Conservation (phyloP, 2,329 filamentous ascomycete species). For the Fragosphaeria purpurea region DNA sequence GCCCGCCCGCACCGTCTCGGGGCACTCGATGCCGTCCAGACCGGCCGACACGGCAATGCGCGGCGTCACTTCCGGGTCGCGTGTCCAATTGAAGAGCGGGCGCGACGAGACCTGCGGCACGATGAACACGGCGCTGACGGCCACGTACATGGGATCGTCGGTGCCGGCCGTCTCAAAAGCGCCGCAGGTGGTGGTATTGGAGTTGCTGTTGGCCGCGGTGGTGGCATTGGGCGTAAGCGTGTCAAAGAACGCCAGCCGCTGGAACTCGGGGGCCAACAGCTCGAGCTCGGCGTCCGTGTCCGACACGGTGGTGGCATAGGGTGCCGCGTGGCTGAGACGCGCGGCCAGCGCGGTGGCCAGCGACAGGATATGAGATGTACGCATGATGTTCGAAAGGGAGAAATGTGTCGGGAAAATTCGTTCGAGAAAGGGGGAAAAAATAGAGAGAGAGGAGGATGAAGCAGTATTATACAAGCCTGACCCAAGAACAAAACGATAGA, state of each 20-base stretch:
- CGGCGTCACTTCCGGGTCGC: constrained; percentile 4
- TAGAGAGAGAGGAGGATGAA: not conserved
- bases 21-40: constrained; percentile 7
- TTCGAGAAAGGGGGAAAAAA: not conserved
- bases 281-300: not conserved
- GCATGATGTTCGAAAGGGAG: not conserved
- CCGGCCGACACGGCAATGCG: constrained; percentile 8
- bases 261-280: not conserved
- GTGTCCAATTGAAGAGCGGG: constrained; percentile 3
- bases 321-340: not conserved
- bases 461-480: not conserved
- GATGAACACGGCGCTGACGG: constrained; percentile 3
- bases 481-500: not conserved
- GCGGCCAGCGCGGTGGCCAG: not conserved
- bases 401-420: not conserved
- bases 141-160: constrained; percentile 5
- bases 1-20: constrained; percentile 5
- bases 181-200: constrained; percentile 7
- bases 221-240: not conserved
- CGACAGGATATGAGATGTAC: not conserved
- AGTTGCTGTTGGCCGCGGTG: not conserved
- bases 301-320: not conserved
- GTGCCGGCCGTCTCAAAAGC: constrained; percentile 1
- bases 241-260: not conserved
- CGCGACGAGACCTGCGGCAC: constrained; percentile 5